A percentile compares a stretch with the other conserved stretches of the same genome.
Conservation (phyloP, 2,329 filamentous ascomycete species). For the Ramichloridium luteum region DNA sequence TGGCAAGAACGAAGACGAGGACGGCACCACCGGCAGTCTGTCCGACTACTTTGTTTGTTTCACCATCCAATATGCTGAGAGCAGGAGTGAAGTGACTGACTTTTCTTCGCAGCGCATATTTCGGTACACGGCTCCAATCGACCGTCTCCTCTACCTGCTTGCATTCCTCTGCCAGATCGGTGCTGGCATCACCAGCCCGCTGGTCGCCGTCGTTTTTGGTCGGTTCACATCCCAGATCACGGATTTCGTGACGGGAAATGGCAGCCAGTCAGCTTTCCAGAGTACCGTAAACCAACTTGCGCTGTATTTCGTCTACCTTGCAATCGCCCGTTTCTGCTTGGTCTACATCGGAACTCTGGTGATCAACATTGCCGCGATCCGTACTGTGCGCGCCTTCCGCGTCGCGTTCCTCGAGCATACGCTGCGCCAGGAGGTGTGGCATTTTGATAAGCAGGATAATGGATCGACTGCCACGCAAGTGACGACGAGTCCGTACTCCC, state of each 20-base stretch:
- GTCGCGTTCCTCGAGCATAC: conserved; percentile 52
- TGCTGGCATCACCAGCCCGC: conserved; percentile 32
- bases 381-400: conserved; percentile 39
- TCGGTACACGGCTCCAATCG: conserved; percentile 15
- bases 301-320: conserved; percentile 59
- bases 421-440: conserved; percentile 53
- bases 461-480: conserved; percentile 52
- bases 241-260: conserved; percentile 23
- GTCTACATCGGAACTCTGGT: conserved; percentile 41
- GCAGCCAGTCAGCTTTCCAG: conserved; percentile 11
- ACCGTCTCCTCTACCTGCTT: conserved; percentile 15
- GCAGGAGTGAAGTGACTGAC: too few species aligned
- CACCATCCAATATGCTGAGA: too few species aligned
- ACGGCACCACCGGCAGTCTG: too few species aligned
- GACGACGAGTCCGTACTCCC: conserved; percentile 35
- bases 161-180: conserved; percentile 27
- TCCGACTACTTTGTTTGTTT: too few species aligned
- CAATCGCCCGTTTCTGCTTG: conserved; percentile 52
- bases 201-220: conserved; percentile 41
- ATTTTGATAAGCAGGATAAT: conserved; percentile 47
- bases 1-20: too few species aligned
- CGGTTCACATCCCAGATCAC: conserved; percentile 38
- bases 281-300: conserved; percentile 26
- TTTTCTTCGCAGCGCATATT: conserved; percentile 20
- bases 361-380: conserved; percentile 40